phyloP scores from a whole-genome alignment of 345 rosid genomes.

The Lepidium aucheri region DNA sequence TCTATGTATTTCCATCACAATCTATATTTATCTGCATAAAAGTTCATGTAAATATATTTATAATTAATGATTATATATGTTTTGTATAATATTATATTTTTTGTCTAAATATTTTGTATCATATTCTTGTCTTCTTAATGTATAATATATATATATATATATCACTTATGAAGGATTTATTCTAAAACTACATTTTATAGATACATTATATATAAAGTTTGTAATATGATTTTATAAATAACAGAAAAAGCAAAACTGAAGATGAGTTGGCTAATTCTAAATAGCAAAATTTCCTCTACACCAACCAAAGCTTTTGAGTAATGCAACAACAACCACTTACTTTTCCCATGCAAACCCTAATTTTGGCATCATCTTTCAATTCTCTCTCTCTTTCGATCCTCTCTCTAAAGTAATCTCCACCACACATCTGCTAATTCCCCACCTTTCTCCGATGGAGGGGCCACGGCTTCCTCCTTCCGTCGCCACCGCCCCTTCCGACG shows the following conservation, averaged over 20 bases:
- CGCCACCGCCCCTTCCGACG: slow-evolving; percentile 13
- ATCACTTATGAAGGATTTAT: too few relatives aligned
- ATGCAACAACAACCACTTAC: slow-evolving; percentile 26
- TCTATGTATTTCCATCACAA: too few relatives aligned
- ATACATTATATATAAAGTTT: neutral
- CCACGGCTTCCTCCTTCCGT: slow-evolving; percentile 32
- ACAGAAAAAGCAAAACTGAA: slow-evolving; percentile 2
- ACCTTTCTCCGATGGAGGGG: slow-evolving; percentile 60
- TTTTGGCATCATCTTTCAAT: slow-evolving; percentile 14
- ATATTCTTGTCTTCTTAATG: too few relatives aligned
- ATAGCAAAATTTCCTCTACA: slow-evolving; percentile 8
- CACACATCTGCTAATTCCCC: slow-evolving; percentile 20
- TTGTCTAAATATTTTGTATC: too few relatives aligned
- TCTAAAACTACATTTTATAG: too few relatives aligned
- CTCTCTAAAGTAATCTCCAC: slow-evolving; percentile 24
- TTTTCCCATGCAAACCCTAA: slow-evolving; percentile 39
- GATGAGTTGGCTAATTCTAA: slow-evolving; percentile 19
- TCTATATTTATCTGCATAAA: too few relatives aligned
- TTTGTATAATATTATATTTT: too few relatives aligned
- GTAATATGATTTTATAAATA: neutral
- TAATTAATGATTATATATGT: too few relatives aligned
- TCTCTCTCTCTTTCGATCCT: slow-evolving; percentile 5
- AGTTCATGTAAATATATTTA: too few relatives aligned
- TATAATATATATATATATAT: too few relatives aligned
- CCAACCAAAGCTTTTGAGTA: slow-evolving; percentile 18